Conservation (phyloP, 768 basidiomycete species). For the Mycena albidolilacea region DNA sequence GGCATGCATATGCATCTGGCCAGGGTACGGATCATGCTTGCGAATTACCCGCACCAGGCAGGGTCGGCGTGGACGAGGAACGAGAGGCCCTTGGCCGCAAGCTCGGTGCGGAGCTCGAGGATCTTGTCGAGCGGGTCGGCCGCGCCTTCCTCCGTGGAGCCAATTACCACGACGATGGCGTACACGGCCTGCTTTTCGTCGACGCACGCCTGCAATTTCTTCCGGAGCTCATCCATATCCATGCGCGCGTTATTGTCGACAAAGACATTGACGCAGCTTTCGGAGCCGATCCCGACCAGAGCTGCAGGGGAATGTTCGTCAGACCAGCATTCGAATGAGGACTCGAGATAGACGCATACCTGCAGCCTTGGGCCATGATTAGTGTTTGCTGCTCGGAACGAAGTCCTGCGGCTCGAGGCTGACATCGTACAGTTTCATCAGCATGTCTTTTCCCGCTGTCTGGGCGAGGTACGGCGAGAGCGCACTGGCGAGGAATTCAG, state of each 20-base stretch:
- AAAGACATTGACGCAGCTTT: conserved; percentile 51
- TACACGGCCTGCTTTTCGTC: conserved; percentile 51
- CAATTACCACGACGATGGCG: conserved; percentile 59
- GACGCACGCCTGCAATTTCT: conserved; percentile 48
- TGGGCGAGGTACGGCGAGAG: conserved; percentile 54
- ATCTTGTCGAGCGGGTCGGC: conserved; percentile 59
- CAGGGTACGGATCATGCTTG: conserved; percentile 45
- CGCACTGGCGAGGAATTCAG: conserved; percentile 7
- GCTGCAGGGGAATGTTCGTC: background rate
- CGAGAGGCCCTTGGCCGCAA: conserved; percentile 48
- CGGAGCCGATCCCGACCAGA: conserved; percentile 55
- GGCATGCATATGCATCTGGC: background rate
- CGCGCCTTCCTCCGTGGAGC: conserved; percentile 61
- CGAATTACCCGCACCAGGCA: conserved; percentile 65
- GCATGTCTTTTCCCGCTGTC: conserved; percentile 51
- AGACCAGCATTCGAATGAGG: background rate
- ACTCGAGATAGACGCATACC: conserved; percentile 45
- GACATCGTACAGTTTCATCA: conserved; percentile 43
- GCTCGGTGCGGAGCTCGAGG: conserved; percentile 50
- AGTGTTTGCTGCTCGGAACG: conserved; percentile 53
- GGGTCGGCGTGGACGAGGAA: conserved; percentile 62
- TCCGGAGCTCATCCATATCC: conserved; percentile 46
- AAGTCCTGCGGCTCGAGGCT: conserved; percentile 44
- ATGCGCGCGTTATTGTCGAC: conserved; percentile 57
- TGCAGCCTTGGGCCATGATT: conserved; percentile 64